Evolutionary conservation across 2,329 filamentous ascomycete species (phyloP), one percentile per base, ranked within the genome.

Genomic region (Beauveria sp.): DNA sequence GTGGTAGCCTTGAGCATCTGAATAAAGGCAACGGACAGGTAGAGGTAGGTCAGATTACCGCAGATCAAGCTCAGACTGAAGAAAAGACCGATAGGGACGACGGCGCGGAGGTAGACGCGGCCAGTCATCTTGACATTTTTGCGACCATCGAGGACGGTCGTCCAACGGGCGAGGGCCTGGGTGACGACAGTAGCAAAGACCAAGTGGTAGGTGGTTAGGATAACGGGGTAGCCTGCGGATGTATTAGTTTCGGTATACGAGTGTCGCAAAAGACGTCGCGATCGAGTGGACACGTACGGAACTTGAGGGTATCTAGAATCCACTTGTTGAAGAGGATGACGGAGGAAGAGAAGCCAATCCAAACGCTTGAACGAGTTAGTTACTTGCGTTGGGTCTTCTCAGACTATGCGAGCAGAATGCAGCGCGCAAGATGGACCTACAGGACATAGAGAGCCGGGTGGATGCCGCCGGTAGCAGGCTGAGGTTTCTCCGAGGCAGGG

Each of bases 311-410:
- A 71, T 93, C 88, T 65, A 98, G 84, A 71, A 99, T 91, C 86
- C 91, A 96, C 85, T 99, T 99, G 87, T 99, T 98, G 88, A 97
- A 98, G 65, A 99, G 82, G 74, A 99, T 99, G 73, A 98, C 92
- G 70, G 89, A 91, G 49, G 92, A 96, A 72, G 91, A 96, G 75
- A 97, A 83, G 63, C 87, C 80, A 73, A 99, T 98, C 95, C 95
- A 99, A 68, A 87, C 82, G 70, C 93, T 96, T 75, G 48, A 59
- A 34, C n/a, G 34, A 38, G 40, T 12, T 57, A 45, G 53, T 26
- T 7, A 46, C 9, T 16, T 10, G 10, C 12, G 26, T 43, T 40
- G 10, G 50, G 6, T 16, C 1, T 14, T 14, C 34, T 6, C 50
- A 62, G 68, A 63, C 69, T 65, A 7, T 10, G 14, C 61, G 62